Conservation (phyloP, 768 basidiomycete species). For the Amanita subjunquillea region DNA sequence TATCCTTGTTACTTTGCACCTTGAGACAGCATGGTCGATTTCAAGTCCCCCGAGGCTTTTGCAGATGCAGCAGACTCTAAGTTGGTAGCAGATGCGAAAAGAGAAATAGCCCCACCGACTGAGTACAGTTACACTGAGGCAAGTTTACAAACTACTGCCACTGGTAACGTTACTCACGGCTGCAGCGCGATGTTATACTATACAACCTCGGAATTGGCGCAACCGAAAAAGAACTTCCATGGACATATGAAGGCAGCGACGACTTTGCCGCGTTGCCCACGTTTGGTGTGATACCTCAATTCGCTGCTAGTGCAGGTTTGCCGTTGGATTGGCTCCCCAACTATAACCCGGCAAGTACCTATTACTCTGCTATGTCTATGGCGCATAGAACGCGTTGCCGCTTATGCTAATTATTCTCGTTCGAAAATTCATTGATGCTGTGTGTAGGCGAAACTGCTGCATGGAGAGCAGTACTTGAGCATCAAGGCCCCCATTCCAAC, state of each 20-base stretch:
- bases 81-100: conserved; percentile 78
- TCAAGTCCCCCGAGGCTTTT: conserved; percentile 40
- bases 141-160: not conserved
- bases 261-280: conserved; percentile 83
- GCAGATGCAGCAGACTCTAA: conserved; percentile 75
- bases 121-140: conserved; percentile 73
- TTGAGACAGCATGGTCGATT: conserved; percentile 20
- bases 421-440: not conserved
- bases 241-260: conserved; percentile 86
- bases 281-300: conserved; percentile 92
- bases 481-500: conserved; percentile 86
- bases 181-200: conserved; percentile 72
- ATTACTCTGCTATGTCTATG: not conserved
- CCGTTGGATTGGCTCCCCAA: conserved; percentile 86
- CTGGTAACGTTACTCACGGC: not conserved
- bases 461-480: conserved; percentile 92
- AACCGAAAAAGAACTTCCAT: conserved; percentile 83
- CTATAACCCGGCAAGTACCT: conserved; percentile 69
- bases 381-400: not conserved
- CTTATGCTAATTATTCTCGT: not conserved
- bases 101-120: conserved; percentile 35
- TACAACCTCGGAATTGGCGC: conserved; percentile 96
- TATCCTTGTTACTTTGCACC: not conserved
- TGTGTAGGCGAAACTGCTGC: conserved; percentile 81
- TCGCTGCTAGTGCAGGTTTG: conserved; percentile 56